Conservation (phyloP, 2,329 filamentous ascomycete species). For the Camptophora hylomeconis region DNA sequence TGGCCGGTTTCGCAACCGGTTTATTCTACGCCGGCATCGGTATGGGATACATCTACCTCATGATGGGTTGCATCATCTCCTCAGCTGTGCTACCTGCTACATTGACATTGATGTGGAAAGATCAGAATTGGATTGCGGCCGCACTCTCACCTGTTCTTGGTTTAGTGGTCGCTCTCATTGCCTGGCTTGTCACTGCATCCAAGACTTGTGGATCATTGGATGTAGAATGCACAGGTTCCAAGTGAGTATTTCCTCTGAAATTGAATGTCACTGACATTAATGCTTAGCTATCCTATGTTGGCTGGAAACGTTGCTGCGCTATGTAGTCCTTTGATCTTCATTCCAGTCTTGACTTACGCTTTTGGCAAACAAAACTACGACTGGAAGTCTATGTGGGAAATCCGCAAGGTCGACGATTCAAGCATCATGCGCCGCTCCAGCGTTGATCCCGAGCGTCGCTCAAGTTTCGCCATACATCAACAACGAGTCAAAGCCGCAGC, state of each 20-base stretch:
- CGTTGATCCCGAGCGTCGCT: constrained; percentile 36
- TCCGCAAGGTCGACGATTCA: constrained; percentile 65
- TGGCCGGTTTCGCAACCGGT: constrained; percentile 66
- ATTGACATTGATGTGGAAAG: constrained; percentile 66
- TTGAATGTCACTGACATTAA: neutral
- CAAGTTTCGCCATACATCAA: no score
- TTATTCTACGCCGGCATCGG: constrained; percentile 62
- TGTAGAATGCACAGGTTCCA: constrained; percentile 67
- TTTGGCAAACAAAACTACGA: constrained; percentile 69
- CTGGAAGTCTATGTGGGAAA: constrained; percentile 70
- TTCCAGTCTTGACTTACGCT: constrained; percentile 60
- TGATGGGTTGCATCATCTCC: constrained; percentile 87
- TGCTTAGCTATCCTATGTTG: constrained; percentile 56
- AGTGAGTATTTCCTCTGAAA: constrained; percentile 22
- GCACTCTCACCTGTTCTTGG: constrained; percentile 57
- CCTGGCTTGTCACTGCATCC: constrained; percentile 66
- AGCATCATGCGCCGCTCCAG: constrained; percentile 53
- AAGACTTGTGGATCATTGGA: constrained; percentile 55
- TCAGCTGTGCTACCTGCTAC: constrained; percentile 73
- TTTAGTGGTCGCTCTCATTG: constrained; percentile 53
- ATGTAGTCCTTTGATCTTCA: constrained; percentile 60
- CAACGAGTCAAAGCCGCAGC: constrained; percentile 16
- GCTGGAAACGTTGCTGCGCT: constrained; percentile 76
- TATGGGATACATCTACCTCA: constrained; percentile 79
- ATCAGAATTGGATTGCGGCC: constrained; percentile 65